phyloP scores from a whole-genome alignment of 2,329 filamentous ascomycete species.

The Fusarium sp. region DNA sequence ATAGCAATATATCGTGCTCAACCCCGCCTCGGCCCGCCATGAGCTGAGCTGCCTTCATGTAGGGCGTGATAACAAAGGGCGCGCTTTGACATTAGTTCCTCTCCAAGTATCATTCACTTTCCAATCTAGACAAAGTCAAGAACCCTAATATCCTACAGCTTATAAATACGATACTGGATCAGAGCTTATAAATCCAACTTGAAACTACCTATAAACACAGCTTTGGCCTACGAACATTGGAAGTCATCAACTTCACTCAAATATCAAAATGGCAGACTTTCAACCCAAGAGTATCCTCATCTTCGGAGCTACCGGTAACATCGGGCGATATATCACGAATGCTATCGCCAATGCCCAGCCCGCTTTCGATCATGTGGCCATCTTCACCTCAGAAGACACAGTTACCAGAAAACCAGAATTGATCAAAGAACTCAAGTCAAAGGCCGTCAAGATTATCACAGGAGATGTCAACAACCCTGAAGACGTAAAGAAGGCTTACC shows the following conservation, averaged over 20 bases:
- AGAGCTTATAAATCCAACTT: conserved; percentile 7
- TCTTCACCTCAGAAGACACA: conserved; percentile 46
- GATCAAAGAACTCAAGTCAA: conserved; percentile 35
- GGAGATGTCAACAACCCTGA: conserved; percentile 51
- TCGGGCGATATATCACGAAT: conserved; percentile 54
- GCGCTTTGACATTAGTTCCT: background rate
- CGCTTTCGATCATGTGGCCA: conserved; percentile 46
- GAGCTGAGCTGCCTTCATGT: background rate
- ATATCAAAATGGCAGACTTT: conserved; percentile 30
- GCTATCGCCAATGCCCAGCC: conserved; percentile 50
- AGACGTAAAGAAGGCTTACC: conserved; percentile 67
- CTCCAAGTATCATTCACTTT: background rate
- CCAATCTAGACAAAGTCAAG: background rate
- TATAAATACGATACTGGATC: background rate
- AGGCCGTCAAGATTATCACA: conserved; percentile 38
- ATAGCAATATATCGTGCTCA: background rate
- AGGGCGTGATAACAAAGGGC: background rate
- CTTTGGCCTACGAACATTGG: background rate
- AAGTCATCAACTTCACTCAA: background rate
- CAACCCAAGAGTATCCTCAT: conserved; percentile 36
- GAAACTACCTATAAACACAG: background rate
- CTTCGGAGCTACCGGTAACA: conserved; percentile 54
- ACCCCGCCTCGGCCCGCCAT: background rate
- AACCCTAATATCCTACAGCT: background rate
- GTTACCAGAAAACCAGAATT: conserved; percentile 28